phyloP scores from a whole-genome alignment of 192 early-diverging fungal species.

The Entomortierella beljakovae region DNA sequence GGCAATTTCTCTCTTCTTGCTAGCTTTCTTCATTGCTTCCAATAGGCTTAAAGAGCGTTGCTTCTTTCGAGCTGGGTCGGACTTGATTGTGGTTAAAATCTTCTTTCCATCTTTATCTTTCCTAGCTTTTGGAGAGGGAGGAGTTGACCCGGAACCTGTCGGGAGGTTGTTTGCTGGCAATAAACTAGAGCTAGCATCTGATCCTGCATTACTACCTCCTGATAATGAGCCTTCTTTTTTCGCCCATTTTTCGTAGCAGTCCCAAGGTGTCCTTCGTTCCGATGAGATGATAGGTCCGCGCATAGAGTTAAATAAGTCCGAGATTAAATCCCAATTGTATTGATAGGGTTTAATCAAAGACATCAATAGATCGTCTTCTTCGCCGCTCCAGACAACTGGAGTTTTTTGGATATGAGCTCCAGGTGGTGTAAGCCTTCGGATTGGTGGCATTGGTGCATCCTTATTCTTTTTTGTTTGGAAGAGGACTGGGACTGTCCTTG shows the following conservation, averaged over 20 bases:
- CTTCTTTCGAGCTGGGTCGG: conserved; percentile 53
- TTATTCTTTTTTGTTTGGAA: conserved; percentile 49
- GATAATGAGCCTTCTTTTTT: conserved; percentile 58
- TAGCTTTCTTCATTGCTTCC: conserved; percentile 70
- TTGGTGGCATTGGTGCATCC: conserved; percentile 34
- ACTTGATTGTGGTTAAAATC: conserved; percentile 48
- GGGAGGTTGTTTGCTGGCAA: conserved; percentile 42
- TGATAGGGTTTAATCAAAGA: conserved; percentile 64
- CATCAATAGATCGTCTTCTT: conserved; percentile 68
- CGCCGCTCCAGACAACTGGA: conserved; percentile 59
- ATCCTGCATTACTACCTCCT: background rate
- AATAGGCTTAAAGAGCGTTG: conserved; percentile 67
- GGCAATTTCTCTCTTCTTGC: conserved; percentile 67
- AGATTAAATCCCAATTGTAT: conserved; percentile 77
- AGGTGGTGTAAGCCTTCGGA: conserved; percentile 39
- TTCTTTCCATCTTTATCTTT: conserved; percentile 55
- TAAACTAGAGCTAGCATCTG: conserved; percentile 22
- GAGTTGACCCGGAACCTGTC: conserved; percentile 18
- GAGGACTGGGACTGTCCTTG: conserved; percentile 47
- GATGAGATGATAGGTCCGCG: conserved; percentile 61
- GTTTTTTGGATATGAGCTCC: conserved; percentile 29
- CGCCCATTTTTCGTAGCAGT: conserved; percentile 72
- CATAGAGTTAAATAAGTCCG: conserved; percentile 67
- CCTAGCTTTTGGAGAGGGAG: conserved; percentile 39
- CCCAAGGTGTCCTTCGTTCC: conserved; percentile 69